Conservation (phyloP, 345 rosid species). For the Lepidium sativum region DNA sequence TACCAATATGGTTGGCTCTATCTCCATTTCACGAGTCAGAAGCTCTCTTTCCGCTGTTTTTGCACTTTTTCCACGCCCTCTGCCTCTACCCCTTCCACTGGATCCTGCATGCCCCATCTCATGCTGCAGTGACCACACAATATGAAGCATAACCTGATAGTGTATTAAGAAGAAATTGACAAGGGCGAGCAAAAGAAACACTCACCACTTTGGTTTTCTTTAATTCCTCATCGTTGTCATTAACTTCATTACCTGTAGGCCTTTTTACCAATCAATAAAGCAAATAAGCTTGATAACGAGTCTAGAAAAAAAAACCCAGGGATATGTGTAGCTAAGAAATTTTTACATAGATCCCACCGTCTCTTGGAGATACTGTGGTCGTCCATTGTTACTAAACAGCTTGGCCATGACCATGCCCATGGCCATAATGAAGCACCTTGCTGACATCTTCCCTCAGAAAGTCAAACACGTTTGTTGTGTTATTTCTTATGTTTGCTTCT, state of each 20-base stretch:
- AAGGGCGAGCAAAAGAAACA: background rate
- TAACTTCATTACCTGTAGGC: constrained; percentile 59
- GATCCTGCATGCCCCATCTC: constrained; percentile 57
- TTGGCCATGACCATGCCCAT: constrained; percentile 54
- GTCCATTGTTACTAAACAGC: constrained; percentile 48
- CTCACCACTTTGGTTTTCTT: constrained; percentile 78
- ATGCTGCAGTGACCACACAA: constrained; percentile 38
- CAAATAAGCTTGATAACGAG: background rate
- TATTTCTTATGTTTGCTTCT: no score
- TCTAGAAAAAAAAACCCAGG: background rate
- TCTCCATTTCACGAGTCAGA: constrained; percentile 49
- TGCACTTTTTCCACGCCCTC: constrained; percentile 83
- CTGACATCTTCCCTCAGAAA: constrained; percentile 85
- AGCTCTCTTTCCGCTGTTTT: constrained; percentile 55
- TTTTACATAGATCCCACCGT: constrained; percentile 30
- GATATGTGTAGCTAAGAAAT: background rate
- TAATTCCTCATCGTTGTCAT: constrained; percentile 79
- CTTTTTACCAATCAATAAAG: constrained; percentile 43
- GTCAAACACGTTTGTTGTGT: constrained; percentile 94
- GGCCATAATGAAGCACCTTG: constrained; percentile 90
- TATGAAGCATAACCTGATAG: background rate
- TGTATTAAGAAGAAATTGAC: background rate
- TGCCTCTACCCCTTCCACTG: constrained; percentile 85
- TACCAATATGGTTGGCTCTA: constrained; percentile 33
- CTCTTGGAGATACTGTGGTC: constrained; percentile 70